Evolutionary conservation across 2,329 filamentous ascomycete species (phyloP), one percentile per base, ranked within the genome.

Genomic region (Aspergillus brasiliensis): DNA sequence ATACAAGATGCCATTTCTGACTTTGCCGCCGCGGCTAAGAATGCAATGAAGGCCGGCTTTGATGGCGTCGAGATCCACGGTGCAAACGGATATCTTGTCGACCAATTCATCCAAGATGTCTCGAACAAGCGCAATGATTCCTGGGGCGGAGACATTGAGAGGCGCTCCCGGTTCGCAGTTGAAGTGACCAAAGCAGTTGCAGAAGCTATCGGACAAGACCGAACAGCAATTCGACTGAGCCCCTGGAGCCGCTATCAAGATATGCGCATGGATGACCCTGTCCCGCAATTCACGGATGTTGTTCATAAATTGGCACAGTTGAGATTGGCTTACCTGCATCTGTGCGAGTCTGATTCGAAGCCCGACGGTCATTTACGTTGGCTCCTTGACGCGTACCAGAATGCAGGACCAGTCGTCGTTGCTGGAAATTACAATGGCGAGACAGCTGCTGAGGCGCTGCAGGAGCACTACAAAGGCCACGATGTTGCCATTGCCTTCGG

Each of bases 231-330:
- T 13, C 72, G 80, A 0, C 59, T 85, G 15, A 78, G 77, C 15
- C 73, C 60, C 23, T 83, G 51, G 58, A 67, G 63, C 21, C 51
- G 47, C 0, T 74, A 67, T 51, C 67, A 74, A 51, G 71, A 59
- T 37, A 74, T 89, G 86, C 74, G 76, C 27, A 88, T 88, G 84
- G 63, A 72, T 0, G 80, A 89, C 42, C 85, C 86, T 0, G 67
- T 84, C 5, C 83, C 86, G 0, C 86, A 90, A 58, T 91, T 89
- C 67, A 75, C 75, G 7, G 53, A 57, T 13, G 10, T 62, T 0
- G 21, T 53, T 13, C 11, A 54, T 10, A 11, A 53, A 27, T 19
- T 63, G 27, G 19, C 37, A n/a, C 46, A 38, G 17, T 17, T 60
- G 21, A 17, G 42, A 1, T 72, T 90, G 7, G 81, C 84, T 0